Base-by-base conservation (phyloP, 2,329 filamentous ascomycete genomes). In the Cryoendolithus antarcticus region DNA sequence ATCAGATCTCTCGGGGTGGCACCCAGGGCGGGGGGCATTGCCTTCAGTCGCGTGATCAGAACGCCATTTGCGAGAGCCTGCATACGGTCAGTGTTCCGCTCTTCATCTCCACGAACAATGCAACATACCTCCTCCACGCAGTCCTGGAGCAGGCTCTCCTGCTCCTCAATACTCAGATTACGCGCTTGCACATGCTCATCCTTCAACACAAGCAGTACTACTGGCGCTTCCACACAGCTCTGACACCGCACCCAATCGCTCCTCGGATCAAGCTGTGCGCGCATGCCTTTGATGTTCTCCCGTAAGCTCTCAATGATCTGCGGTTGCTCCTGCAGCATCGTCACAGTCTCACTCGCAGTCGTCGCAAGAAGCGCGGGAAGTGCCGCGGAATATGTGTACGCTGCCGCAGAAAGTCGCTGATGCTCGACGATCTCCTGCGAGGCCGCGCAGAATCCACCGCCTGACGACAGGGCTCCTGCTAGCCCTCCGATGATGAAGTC, bases 401-500 rank as follows among this genome's bases (percentile, higher is more conserved):
- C 82, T 1, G 84, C 78, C 4, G 89, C 85, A 6, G 84, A 86
- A 54, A 98, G 88, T 49, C 91, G 86, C 64, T 98, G 91, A 57
- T 98, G 91, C 60, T 93, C 85, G 11, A 96, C 84, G 11, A 96
- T 88, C 57, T 95, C 91, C 48, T 80, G 80, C 30, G 81, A 80
- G 11, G 88, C 89, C 10, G 89, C 88, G 59, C 91, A 98, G 69
- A 98, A 98, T 10, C 91, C 91, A 50, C 93, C 91, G 40, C 88
- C 89, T 7, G 85, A 86, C 56, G 89, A 91, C 30, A 98, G 71
- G 10, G 88, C 82, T 2, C 91, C 89, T 9, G 89, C 80, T 34
- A 98, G 75, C 29, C 86, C 93, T 32, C 93, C 91, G 38, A 96
- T 75, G 49, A 98, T 89, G 86, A 98, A 95, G 65, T 98, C 91